A percentile compares a stretch with the other conserved stretches of the same genome.
Conservation (phyloP, 192 early-diverging fungal genomes). For the Linnemannia zychae region DNA sequence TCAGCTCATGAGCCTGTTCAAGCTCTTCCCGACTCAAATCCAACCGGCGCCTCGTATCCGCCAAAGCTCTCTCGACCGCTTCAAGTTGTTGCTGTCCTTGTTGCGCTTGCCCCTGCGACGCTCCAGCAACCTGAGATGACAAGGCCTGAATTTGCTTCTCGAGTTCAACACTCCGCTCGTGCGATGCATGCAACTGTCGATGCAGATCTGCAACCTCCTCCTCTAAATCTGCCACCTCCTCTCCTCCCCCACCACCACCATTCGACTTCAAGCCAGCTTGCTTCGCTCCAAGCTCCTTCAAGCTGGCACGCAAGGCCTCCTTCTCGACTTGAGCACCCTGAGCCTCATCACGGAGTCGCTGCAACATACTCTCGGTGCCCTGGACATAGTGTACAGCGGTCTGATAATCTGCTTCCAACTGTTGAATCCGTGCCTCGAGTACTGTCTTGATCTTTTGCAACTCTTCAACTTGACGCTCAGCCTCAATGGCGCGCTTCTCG, state of each 20-base stretch:
- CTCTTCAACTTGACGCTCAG: slow-evolving; percentile 31
- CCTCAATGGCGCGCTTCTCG: slow-evolving; percentile 28
- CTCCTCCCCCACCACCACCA: neutral
- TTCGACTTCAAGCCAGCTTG: neutral
- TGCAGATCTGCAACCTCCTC: slow-evolving; percentile 40
- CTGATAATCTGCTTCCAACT: slow-evolving; percentile 61
- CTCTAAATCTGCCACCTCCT: slow-evolving; percentile 22
- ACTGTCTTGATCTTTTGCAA: slow-evolving; percentile 11
- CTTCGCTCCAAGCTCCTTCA: slow-evolving; percentile 8
- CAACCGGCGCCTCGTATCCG: slow-evolving; percentile 14
- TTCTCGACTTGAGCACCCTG: slow-evolving; percentile 21
- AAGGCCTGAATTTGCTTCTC: slow-evolving; percentile 19
- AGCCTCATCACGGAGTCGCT: slow-evolving; percentile 49
- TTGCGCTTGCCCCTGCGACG: neutral
- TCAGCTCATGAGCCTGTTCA: slow-evolving; percentile 45
- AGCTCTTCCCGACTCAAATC: slow-evolving; percentile 31
- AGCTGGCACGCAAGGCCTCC: neutral
- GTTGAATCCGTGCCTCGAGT: slow-evolving; percentile 38
- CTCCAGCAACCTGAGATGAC: neutral
- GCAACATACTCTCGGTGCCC: slow-evolving; percentile 45
- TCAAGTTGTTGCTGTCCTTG: slow-evolving; percentile 21
- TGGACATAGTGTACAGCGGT: slow-evolving; percentile 53
- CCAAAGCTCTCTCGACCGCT: slow-evolving; percentile 23
- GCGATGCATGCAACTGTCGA: slow-evolving; percentile 31
- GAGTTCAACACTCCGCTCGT: slow-evolving; percentile 14